Percentiles rank a stretch among this genome's conserved stretches.
Evolutionary conservation across 2,329 filamentous ascomycete species (phyloP).

Genomic region (Phyllosticta citribraziliensis): DNA sequence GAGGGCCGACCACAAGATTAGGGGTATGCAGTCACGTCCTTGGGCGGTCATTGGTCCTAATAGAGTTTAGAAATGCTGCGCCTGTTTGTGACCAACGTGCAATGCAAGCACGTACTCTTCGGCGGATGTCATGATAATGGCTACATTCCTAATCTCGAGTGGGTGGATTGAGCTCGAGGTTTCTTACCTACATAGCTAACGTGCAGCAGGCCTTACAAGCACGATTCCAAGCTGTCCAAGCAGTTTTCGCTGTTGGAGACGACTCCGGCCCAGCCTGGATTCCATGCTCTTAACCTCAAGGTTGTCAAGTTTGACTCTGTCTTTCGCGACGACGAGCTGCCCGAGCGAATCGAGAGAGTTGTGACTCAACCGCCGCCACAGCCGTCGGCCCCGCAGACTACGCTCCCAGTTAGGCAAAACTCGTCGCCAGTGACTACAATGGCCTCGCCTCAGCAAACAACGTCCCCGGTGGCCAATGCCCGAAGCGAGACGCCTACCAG

Average conservation of each 20-base stretch:
- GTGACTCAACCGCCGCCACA: slow-evolving; percentile 10
- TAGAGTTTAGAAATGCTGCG: slow-evolving; percentile 32
- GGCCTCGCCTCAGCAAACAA: slow-evolving; percentile 9
- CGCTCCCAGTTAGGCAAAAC: slow-evolving; percentile 11
- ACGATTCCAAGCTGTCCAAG: slow-evolving; percentile 26
- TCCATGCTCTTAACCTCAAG: slow-evolving; percentile 32
- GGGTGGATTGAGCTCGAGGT: neutral
- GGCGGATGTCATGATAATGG: slow-evolving; percentile 39
- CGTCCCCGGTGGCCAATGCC: slow-evolving; percentile 12
- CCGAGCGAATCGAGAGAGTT: slow-evolving; percentile 15
- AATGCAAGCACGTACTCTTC: slow-evolving; percentile 39
- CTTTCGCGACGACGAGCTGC: slow-evolving; percentile 33
- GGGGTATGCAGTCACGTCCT: slow-evolving; percentile 20
- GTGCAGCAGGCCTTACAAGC: slow-evolving; percentile 27
- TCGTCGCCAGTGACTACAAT: slow-evolving; percentile 3
- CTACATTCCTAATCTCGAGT: slow-evolving; percentile 35
- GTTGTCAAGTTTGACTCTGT: slow-evolving; percentile 30
- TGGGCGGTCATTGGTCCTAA: neutral
- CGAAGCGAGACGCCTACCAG: slow-evolving; percentile 13
- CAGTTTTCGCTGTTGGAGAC: slow-evolving; percentile 38
- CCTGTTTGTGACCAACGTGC: slow-evolving; percentile 35
- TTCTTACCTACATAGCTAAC: neutral
- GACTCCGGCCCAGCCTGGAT: slow-evolving; percentile 32
- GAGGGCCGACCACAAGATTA: slow-evolving; percentile 38
- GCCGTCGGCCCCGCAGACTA: slow-evolving; percentile 11